A percentile compares a stretch with the other conserved stretches of the same genome.
Evolutionary conservation across 2,329 filamentous ascomycete genomes (phyloP).

Genomic region (Chaetomiaceae sp.): DNA sequence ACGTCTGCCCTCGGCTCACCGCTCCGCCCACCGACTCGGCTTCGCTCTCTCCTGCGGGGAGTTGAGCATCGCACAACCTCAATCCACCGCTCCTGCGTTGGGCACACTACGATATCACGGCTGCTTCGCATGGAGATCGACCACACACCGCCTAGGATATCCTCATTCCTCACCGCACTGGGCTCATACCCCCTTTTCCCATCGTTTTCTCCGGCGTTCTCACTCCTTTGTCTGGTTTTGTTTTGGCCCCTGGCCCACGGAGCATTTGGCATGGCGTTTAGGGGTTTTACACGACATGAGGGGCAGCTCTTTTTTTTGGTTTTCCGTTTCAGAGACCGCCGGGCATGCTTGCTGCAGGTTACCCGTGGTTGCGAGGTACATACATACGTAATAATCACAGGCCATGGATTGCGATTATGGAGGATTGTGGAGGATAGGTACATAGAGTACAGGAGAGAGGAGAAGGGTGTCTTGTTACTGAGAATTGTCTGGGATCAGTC

Average conservation of each 20-base stretch:
- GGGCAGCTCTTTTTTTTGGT: neutral
- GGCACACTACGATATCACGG: too few species aligned
- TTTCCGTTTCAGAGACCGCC: neutral
- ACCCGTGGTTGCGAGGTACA: constrained; percentile 4
- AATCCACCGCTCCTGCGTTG: too few species aligned
- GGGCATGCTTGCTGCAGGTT: neutral
- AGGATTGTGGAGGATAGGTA: constrained; percentile 4
- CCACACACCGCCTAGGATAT: neutral
- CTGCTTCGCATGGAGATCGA: too few species aligned
- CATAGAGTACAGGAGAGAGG: neutral
- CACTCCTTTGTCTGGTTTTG: constrained; percentile 5
- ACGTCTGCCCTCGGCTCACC: too few species aligned
- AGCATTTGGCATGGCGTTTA: constrained; percentile 21
- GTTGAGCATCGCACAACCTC: too few species aligned
- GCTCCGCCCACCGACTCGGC: too few species aligned
- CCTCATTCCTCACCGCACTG: neutral
- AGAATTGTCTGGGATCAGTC: too few species aligned
- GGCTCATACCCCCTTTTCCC: neutral
- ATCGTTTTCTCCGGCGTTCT: neutral
- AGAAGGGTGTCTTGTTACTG: too few species aligned
- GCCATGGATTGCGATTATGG: constrained; percentile 4
- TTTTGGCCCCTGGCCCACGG: constrained; percentile 4
- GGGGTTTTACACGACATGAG: neutral
- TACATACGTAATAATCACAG: constrained; percentile 14
- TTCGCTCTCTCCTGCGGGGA: too few species aligned